Conservation (phyloP, 2,329 filamentous ascomycete genomes). For the Dactylellina cionopaga region DNA sequence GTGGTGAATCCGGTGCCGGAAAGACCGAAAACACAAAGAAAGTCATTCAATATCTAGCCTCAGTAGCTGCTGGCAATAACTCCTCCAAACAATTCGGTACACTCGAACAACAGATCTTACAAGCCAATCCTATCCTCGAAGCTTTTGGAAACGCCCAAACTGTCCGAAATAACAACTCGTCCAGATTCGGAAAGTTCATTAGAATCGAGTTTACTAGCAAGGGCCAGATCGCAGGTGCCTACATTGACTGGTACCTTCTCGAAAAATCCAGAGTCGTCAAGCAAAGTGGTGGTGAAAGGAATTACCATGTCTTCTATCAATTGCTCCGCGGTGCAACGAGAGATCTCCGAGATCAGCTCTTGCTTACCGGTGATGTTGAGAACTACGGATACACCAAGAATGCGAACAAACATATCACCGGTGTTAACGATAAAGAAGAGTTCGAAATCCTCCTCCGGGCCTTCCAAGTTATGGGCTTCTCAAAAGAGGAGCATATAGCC, state of each 20-base stretch:
- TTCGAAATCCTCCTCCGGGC: slow-evolving; percentile 92
- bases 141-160: slow-evolving; percentile 98
- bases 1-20: slow-evolving; percentile 93
- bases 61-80: slow-evolving; percentile 84
- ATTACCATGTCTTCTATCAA: slow-evolving; percentile 98
- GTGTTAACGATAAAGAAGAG: slow-evolving; percentile 88
- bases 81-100: slow-evolving; percentile 78
- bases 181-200: slow-evolving; percentile 98
- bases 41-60: slow-evolving; percentile 96
- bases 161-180: slow-evolving; percentile 97
- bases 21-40: slow-evolving; percentile 99
- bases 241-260: slow-evolving; percentile 97
- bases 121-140: slow-evolving; percentile 96
- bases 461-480: slow-evolving; percentile 93
- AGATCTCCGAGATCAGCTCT: slow-evolving; percentile 77
- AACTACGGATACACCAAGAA: slow-evolving; percentile 92
- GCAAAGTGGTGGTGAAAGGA: slow-evolving; percentile 86
- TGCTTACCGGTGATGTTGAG: slow-evolving; percentile 78
- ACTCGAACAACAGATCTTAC: slow-evolving; percentile 92
- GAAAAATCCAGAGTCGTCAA: slow-evolving; percentile 98
- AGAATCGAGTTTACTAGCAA: slow-evolving; percentile 90
- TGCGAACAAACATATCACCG: slow-evolving; percentile 89
- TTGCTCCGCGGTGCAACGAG: slow-evolving; percentile 83
- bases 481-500: slow-evolving; percentile 80
- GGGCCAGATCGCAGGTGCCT: slow-evolving; percentile 92